A percentile compares a stretch with the other conserved stretches of the same genome.
These are phyloP conservation scores for Fermentozyma sake DNA, from an alignment of 1,139 yeast genomes.

Conservation along the genomic window DNA sequence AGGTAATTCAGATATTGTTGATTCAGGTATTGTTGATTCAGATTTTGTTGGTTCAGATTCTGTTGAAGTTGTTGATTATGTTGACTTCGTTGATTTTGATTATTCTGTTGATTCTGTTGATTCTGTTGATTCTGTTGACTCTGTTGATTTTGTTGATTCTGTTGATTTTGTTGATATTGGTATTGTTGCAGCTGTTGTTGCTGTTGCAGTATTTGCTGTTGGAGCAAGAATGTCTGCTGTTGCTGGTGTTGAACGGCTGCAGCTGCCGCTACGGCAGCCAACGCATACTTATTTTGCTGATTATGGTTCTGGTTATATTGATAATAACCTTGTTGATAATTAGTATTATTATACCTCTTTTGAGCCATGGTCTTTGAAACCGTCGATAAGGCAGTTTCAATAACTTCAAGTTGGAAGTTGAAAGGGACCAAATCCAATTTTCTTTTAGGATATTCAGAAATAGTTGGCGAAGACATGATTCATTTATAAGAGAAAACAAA, in stretches of 20 bases:
- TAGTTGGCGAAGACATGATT: slow-evolving; percentile 4
- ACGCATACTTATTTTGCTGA: slow-evolving; percentile 22
- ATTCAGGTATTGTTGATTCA: slow-evolving; percentile 9
- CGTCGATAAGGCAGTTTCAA: slow-evolving; percentile 14
- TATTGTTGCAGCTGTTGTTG: slow-evolving; percentile 5
- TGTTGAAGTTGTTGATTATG: slow-evolving; percentile 6
- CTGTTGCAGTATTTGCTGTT: slow-evolving; percentile 9
- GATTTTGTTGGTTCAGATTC: slow-evolving; percentile 8
- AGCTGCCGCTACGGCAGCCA: slow-evolving; percentile 29
- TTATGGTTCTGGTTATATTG: slow-evolving; percentile 6
- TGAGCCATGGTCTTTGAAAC: slow-evolving; percentile 10
- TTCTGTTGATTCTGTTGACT: slow-evolving; percentile 9
- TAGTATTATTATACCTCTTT: slow-evolving; percentile 4
- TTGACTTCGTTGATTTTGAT: slow-evolving; percentile 7
- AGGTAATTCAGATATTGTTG: too few species aligned
- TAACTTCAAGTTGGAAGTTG: slow-evolving; percentile 24
- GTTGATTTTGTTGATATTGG: slow-evolving; percentile 14
- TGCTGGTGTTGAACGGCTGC: slow-evolving; percentile 20
- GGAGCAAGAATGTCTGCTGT: slow-evolving; percentile 12
- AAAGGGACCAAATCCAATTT: slow-evolving; percentile 26
- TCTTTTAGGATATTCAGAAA: slow-evolving; percentile 21
- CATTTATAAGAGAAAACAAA: slow-evolving; percentile 5
- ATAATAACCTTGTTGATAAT: slow-evolving; percentile 8
- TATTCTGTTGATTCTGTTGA: slow-evolving; percentile 9
- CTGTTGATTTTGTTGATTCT: slow-evolving; percentile 14